Evolutionary conservation across 2,329 filamentous ascomycete genomes (phyloP), one percentile per base, ranked within the genome.

Genomic region (Raffaelea albimanens): DNA sequence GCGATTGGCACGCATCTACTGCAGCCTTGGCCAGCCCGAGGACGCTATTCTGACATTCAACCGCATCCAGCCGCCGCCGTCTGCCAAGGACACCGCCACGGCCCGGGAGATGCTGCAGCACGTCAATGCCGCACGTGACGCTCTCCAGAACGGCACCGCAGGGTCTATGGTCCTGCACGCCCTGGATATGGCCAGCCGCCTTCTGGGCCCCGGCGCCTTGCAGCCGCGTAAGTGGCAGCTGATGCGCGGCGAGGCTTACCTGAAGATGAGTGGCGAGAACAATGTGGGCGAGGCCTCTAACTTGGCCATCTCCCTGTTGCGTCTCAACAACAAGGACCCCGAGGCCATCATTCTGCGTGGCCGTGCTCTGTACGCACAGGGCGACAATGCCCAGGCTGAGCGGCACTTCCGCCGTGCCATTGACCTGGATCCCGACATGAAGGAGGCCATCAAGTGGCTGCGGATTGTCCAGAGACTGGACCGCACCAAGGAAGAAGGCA

Each of bases 211-310:
- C 11, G 78, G 80, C n/a, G 87, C 88, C 20, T 73, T 77, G 57
- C 86, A 83, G 67, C 93, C 93, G 34, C 81, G 91, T 61, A 93
- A 93, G 67, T 98, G 93, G 93, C 86, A 85, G 61, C 71, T 97
- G 52, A 83, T 98, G 82, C 82, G 87, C 33, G 91, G 87, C 50
- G 87, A 95, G 67, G 91, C 91, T 10, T 87, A 94, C 60, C 68
- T 98, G 52, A 91, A 90, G 69, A 94, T 97, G 83, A 88, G 86
- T 50, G 89, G 87, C 52, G 78, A 82, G 50, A 96, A 96, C 66
- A 83, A 88, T 11, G 72, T 95, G 8, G 90, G 89, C 31, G 90
- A 96, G 64, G 91, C 89, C 5, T 88, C 95, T 67, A 94, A 90
- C 61, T 81, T 97, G 47, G 89, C 89, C 58, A 95, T 96, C 80